phyloP scores from a whole-genome alignment of 139 green algal species.

The Chlamydomonas sp. region DNA sequence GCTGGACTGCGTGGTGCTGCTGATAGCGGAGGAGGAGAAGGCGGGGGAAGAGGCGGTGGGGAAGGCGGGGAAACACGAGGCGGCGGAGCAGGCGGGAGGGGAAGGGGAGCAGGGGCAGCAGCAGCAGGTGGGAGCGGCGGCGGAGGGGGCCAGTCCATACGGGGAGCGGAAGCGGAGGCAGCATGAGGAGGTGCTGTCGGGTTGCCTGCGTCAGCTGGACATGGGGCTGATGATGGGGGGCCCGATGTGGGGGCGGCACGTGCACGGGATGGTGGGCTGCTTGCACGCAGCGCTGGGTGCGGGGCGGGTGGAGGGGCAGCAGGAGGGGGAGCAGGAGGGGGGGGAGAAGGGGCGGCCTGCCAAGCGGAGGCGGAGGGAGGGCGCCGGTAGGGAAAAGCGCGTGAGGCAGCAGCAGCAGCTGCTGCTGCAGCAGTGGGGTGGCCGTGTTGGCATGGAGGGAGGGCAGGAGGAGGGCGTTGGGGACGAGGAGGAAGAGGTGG shows the following conservation, averaged over 20 bases:
- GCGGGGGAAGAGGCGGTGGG: neutral
- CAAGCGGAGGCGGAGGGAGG: neutral
- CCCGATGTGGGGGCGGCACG: conserved; percentile 4
- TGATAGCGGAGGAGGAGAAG: neutral
- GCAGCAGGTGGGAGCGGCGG: too few species aligned
- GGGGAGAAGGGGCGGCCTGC: neutral
- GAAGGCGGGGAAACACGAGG: neutral
- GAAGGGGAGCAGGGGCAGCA: neutral
- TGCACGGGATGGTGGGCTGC: neutral
- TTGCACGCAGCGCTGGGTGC: conserved; percentile 1
- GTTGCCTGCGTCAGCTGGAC: conserved; percentile 74
- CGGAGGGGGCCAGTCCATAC: too few species aligned
- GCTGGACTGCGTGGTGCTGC: conserved; percentile 35
- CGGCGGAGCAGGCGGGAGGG: neutral
- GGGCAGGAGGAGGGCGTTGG: too few species aligned
- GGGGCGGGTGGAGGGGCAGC: neutral
- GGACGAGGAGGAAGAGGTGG: too few species aligned
- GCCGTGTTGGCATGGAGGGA: too few species aligned
- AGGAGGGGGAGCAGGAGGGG: neutral
- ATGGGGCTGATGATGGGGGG: conserved; percentile 89
- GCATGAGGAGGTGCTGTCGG: neutral
- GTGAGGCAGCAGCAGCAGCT: neutral
- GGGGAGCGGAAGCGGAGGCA: too few species aligned
- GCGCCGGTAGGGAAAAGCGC: neutral
- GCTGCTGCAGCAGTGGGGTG: neutral